phyloP scores from a whole-genome alignment of 1,284 basidiomycete species.

The Moesziomyces sp. region DNA sequence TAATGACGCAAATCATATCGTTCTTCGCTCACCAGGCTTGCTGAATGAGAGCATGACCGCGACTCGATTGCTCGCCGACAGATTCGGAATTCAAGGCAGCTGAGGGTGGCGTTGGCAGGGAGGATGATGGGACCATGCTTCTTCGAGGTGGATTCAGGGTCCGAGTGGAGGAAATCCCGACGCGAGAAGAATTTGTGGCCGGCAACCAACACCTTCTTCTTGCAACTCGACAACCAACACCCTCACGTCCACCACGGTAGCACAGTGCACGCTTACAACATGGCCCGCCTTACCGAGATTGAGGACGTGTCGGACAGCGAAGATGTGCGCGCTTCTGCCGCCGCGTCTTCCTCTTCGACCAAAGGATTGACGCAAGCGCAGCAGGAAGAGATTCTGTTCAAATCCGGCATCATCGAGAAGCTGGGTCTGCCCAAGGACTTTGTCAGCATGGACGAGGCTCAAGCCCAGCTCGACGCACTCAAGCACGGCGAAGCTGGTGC shows the following conservation, averaged over 20 bases:
- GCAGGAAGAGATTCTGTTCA: constrained; percentile 40
- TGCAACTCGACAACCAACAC: background rate
- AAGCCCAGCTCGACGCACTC: constrained; percentile 35
- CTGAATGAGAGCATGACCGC: too few relatives aligned
- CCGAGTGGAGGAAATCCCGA: background rate
- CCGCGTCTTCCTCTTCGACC: background rate
- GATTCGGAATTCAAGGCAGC: too few relatives aligned
- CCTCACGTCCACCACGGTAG: background rate
- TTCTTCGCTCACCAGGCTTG: too few relatives aligned
- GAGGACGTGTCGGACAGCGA: constrained; percentile 39
- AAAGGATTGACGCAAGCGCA: constrained; percentile 36
- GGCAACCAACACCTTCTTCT: background rate
- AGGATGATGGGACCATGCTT: background rate
- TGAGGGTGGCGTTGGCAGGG: too few relatives aligned
- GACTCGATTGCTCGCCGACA: too few relatives aligned
- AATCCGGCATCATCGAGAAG: constrained; percentile 45
- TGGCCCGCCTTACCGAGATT: constrained; percentile 42
- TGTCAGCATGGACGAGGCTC: constrained; percentile 38
- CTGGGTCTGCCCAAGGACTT: constrained; percentile 48
- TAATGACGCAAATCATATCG: too few relatives aligned
- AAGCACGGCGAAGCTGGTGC: constrained; percentile 4
- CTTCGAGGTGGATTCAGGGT: background rate
- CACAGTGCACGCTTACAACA: background rate
- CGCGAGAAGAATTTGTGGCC: background rate
- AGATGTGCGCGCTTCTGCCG: constrained; percentile 1